These are phyloP conservation scores for Boletus coccyginus DNA, from an alignment of 768 basidiomycete genomes.

Conservation along the genomic window DNA sequence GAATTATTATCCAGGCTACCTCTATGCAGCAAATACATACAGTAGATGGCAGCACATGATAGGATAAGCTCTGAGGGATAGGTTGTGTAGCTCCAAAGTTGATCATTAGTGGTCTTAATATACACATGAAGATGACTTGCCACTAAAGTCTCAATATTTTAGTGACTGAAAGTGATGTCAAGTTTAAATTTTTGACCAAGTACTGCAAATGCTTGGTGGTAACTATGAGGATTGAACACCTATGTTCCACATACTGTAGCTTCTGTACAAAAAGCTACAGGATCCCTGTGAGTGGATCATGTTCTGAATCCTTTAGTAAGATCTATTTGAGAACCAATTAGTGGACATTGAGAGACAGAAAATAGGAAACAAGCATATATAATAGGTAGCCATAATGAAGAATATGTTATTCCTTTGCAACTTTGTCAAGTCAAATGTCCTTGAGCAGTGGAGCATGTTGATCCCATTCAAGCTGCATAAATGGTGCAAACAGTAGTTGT, in stretches of 20 bases:
- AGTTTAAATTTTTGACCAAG: not conserved
- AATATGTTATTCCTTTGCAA: not conserved
- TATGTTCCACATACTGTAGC: not conserved
- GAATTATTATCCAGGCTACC: too few species aligned
- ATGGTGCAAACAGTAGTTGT: not conserved
- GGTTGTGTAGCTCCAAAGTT: not conserved
- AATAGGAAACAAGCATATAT: not conserved
- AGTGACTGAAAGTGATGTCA: not conserved
- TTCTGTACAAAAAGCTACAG: not conserved
- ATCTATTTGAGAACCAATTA: not conserved
- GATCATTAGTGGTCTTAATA: not conserved
- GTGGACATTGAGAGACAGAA: not conserved
- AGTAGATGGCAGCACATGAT: conserved; percentile 3
- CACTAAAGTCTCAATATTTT: not conserved
- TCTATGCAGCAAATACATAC: too few species aligned
- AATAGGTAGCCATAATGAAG: not conserved
- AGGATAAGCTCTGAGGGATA: conserved; percentile 8
- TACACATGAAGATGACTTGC: not conserved
- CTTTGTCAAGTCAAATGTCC: not conserved
- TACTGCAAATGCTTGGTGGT: not conserved
- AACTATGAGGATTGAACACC: not conserved
- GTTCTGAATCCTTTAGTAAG: not conserved
- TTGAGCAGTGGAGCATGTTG: not conserved
- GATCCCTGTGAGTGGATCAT: too few species aligned
- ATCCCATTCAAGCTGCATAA: not conserved